phyloP scores from a whole-genome alignment of 148 eudicot species.

The Vaccinium macrocarpon region DNA sequence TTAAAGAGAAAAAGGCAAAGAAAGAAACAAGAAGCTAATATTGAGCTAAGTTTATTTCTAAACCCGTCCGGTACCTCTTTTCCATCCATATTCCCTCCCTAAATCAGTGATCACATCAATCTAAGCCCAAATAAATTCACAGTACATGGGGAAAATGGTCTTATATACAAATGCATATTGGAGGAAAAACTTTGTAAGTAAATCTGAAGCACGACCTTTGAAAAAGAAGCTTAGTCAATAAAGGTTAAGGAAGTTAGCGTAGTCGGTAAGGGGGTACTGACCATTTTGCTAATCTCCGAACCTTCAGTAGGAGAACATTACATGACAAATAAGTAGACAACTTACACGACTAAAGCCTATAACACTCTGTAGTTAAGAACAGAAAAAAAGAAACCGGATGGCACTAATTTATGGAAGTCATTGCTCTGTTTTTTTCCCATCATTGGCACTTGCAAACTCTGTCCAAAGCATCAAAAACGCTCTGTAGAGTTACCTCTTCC shows the following conservation, averaged over 20 bases:
- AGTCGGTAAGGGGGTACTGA: background rate
- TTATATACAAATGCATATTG: background rate
- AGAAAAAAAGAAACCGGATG: background rate
- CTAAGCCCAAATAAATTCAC: background rate
- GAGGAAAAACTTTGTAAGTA: background rate
- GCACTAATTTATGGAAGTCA: background rate
- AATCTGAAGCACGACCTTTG: background rate
- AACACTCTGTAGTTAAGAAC: background rate
- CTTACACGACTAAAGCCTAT: background rate
- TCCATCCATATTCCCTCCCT: background rate
- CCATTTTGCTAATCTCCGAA: background rate
- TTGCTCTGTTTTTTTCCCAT: background rate
- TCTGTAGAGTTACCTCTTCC: constrained; percentile 60
- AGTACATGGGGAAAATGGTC: background rate
- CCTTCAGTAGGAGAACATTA: background rate
- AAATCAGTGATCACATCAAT: background rate
- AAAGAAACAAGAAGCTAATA: background rate
- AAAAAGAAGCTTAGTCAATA: background rate
- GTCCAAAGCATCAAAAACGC: constrained; percentile 66
- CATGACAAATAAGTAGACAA: background rate
- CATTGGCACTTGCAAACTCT: constrained; percentile 44
- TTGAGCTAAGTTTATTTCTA: background rate
- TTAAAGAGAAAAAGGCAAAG: background rate
- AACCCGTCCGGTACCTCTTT: background rate
- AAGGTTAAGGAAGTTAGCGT: background rate